Base-by-base conservation (phyloP, 306 rosid species). In the Corylus americana region DNA sequence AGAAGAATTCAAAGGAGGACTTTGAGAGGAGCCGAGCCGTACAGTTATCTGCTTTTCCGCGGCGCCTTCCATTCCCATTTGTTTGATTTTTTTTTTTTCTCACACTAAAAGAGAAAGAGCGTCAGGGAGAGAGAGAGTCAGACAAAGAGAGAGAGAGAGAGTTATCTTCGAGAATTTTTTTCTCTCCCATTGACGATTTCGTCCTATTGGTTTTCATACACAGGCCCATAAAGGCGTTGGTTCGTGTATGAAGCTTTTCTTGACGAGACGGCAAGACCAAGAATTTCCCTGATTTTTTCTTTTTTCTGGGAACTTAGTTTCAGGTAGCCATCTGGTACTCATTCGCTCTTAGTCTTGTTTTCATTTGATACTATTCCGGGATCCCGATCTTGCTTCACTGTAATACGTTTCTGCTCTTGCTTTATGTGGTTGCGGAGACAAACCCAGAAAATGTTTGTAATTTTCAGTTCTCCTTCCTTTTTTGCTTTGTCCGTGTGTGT, bases 1-100 rank as follows among this genome's bases (percentile, higher is more conserved):
- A 66, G 22, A 17, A 17, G 0, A 51, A 42, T 17, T 42, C 50
- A 68, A 7, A 71, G 55, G 18, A 10, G 22, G 74, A 12, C 22
- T 62, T 49, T 47, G n/a, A 8, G 62, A 62, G 27, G 53, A 25
- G 18, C 18, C 12, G 47, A 69, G 77, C 74, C 80, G 58, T 44
- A 63, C 74, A 69, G 11, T 37, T 83, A 3, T 74, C 62, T 42
- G 35, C 47, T 78, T 83, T 51, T 58, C 27, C 80, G 37, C 80
- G 54, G 70, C 74, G 55, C 13, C 45, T 42, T 27, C 72, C 72
- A 42, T 71, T 42, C 14, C 72, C 72, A 68, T 70, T 10, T 70
- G 5, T 70, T 35, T 50, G 70, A 8, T 42, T 42, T 42, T 42
- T 5, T 37, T 37, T 42, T 69, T 67, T 48, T 70, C 35, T 58